A percentile compares a stretch with the other conserved stretches of the same genome.
Conservation (phyloP, 2,329 filamentous ascomycete genomes). For the Apiospora phragmitis region DNA sequence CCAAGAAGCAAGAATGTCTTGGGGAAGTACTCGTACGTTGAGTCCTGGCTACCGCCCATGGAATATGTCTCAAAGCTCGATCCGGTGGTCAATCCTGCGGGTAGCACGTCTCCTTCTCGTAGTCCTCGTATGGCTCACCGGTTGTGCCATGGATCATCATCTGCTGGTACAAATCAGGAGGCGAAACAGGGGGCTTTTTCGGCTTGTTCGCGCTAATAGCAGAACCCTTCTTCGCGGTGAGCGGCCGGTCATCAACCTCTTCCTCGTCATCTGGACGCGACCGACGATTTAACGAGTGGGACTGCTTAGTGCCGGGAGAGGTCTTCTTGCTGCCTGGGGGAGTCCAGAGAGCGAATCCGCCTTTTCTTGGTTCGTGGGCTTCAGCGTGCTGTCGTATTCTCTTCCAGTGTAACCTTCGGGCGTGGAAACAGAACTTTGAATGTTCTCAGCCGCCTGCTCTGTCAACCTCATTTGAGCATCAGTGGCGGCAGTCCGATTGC, state of each 20-base stretch:
- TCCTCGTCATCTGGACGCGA: neutral
- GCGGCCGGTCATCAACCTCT: constrained; percentile 10
- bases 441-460: neutral
- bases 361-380: neutral
- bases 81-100: constrained; percentile 56
- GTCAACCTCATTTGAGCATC: constrained; percentile 29
- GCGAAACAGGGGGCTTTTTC: constrained; percentile 10
- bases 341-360: neutral
- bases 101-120: constrained; percentile 45
- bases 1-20: constrained; percentile 77
- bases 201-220: neutral
- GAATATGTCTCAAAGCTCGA: constrained; percentile 50
- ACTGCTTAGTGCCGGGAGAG: neutral
- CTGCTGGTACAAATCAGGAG: constrained; percentile 15
- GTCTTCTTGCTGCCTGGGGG: neutral
- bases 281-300: neutral
- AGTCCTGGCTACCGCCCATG: constrained; percentile 68
- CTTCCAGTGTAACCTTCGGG: constrained; percentile 9
- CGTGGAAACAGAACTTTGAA: neutral
- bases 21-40: constrained; percentile 71
- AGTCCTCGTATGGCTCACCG: constrained; percentile 12
- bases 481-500: constrained; percentile 57
- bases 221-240: constrained; percentile 8
- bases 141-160: constrained; percentile 12
- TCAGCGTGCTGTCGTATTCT: constrained; percentile 2